Conservation (phyloP, 495 filamentous ascomycete genomes). For the Hypomontagnella submonticulosa region DNA sequence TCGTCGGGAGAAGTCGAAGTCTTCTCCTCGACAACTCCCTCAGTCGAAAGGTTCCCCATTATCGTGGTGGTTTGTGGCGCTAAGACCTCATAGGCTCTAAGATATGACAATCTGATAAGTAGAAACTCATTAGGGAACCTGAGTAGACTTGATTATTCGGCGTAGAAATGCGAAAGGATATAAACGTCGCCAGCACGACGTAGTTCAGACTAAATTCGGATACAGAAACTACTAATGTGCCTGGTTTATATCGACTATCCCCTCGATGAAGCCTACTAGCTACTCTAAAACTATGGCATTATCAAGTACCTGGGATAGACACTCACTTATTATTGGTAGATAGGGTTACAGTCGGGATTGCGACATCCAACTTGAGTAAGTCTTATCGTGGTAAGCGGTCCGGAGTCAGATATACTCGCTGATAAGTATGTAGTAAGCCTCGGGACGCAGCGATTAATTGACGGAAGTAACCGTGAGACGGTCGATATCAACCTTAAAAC, state of each 20-base stretch:
- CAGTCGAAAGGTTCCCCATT: constrained; percentile 11
- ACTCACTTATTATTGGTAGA: constrained; percentile 19
- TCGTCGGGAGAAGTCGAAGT: constrained; percentile 17
- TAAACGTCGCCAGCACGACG: too few species aligned
- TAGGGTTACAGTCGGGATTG: constrained; percentile 25
- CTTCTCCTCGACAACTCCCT: constrained; percentile 22
- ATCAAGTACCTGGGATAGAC: too few species aligned
- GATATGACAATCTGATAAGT: too few species aligned
- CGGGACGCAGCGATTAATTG: background rate
- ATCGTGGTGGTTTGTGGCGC: background rate
- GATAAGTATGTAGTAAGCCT: constrained; percentile 33
- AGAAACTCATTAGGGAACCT: too few species aligned
- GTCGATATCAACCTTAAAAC: background rate
- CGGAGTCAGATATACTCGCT: constrained; percentile 1
- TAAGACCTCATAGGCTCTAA: too few species aligned
- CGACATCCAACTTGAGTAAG: constrained; percentile 28
- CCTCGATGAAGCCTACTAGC: too few species aligned
- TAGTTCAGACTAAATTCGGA: too few species aligned
- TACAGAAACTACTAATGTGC: too few species aligned
- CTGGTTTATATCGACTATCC: too few species aligned
- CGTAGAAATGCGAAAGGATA: too few species aligned
- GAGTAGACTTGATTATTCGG: too few species aligned
- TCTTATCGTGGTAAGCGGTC: constrained; percentile 17
- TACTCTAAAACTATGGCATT: too few species aligned
- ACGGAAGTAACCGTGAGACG: background rate